Base-by-base conservation (phyloP, 2,329 filamentous ascomycete species). In the Verticillium longisporum region DNA sequence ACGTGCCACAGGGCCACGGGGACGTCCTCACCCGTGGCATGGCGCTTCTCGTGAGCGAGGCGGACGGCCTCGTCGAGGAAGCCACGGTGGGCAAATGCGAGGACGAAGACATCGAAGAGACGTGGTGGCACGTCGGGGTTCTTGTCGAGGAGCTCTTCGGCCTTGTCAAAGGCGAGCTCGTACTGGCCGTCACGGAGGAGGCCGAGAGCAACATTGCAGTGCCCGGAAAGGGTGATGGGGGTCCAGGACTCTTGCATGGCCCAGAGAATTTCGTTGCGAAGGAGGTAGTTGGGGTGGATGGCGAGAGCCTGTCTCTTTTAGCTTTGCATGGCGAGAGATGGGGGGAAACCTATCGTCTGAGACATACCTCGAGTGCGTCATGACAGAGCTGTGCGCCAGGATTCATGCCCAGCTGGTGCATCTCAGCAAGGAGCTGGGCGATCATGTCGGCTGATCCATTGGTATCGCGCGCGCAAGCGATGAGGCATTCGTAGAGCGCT, bases 251-350 rank as follows among this genome's bases (percentile, higher is more conserved):
- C 80, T 68, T 85, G 85, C 89, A 95, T 92, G 61, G 88, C 87
- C 60, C 84, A 77, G 45, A 97, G 77, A 3, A 97, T 81, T 38
- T 88, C 81, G 59, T 84, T 83, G 38, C 92, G 87, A 31, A 95
- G 77, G 6, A 92, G 66, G 67, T 96, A 94, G 73, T 98, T 90
- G 0, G 94, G 91, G 71, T 98, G 95, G 9, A 95, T 84, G 0
- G 90, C 85, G 31, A 97, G 79, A 5, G 84, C 88, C 80, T 89
- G 64, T 21, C 3, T 1, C n/a, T 50, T 9, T 50, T 26, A 41
- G 34, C 15, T 34, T 6, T 61, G 61, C 62, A 64, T 60, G 65
- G 41, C 55, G 6, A 15, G 6, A 15, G 32, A 2, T 34, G 6
- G 31, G 6, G 10, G 5, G 14, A 1, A n/a, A 11, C 2, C 7